These are phyloP conservation scores for Ustilago nuda DNA, from an alignment of 1,284 basidiomycete species.

Conservation along the genomic window DNA sequence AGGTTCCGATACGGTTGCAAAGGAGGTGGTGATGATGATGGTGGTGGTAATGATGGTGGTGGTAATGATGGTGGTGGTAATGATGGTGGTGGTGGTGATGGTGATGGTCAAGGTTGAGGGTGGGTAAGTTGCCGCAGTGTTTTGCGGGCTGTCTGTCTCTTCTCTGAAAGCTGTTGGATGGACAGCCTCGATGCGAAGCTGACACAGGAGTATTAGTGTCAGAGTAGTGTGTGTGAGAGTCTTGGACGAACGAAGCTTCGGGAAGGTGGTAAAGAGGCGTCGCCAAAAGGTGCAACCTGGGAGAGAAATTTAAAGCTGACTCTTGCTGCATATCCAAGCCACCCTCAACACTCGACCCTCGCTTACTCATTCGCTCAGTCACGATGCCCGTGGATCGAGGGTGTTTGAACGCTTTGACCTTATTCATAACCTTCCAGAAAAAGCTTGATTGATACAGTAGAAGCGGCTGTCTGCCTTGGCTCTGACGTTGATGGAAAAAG, in stretches of 20 bases:
- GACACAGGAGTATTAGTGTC: not conserved
- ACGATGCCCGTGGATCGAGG: not conserved
- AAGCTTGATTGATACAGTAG: not conserved
- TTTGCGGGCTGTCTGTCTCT: not conserved
- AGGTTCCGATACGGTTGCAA: not conserved
- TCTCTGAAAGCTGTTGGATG: not conserved
- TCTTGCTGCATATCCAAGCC: not conserved
- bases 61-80: too few relatives aligned
- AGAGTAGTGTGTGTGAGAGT: not conserved
- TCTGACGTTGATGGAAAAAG: not conserved
- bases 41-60: too few relatives aligned
- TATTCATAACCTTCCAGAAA: not conserved
- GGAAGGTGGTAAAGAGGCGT: not conserved
- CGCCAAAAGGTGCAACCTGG: not conserved
- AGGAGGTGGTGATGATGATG: too few relatives aligned
- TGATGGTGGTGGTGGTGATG: too few relatives aligned
- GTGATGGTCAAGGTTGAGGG: not conserved
- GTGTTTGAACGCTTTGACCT: not conserved
- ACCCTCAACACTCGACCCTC: not conserved
- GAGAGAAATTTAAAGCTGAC: constrained; percentile 1
- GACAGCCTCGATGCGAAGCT: not conserved
- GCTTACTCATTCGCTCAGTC: not conserved
- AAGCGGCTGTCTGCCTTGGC: not conserved
- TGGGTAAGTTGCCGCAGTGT: not conserved
- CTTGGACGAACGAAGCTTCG: not conserved